Evolutionary conservation across 2,329 filamentous ascomycete species (phyloP).

Genomic region (Xylaria polymorpha): DNA sequence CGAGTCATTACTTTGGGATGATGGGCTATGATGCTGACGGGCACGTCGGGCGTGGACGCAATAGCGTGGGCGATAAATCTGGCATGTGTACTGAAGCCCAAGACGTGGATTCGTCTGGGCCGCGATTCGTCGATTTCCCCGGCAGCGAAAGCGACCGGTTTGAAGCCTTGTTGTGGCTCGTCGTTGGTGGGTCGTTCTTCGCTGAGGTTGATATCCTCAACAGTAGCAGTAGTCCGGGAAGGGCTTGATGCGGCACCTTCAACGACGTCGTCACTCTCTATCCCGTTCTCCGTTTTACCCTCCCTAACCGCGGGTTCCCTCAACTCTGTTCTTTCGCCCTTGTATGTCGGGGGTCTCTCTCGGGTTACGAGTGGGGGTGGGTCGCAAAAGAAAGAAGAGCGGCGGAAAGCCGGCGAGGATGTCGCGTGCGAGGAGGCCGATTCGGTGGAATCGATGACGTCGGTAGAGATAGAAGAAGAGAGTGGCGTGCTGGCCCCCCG

Average conservation of each 20-base stretch:
- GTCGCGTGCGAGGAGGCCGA: slow-evolving; percentile 32
- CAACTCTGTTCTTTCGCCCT: not conserved
- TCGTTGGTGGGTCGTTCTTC: not conserved
- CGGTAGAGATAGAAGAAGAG: slow-evolving; percentile 40
- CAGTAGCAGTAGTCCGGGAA: not conserved
- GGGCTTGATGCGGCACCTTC: not conserved
- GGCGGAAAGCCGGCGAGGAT: slow-evolving; percentile 32
- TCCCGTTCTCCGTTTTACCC: not conserved
- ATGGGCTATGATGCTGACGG: slow-evolving; percentile 72
- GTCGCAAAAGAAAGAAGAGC: slow-evolving; percentile 20
- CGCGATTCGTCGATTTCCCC: not conserved
- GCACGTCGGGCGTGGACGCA: slow-evolving; percentile 66
- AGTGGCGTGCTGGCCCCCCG: slow-evolving; percentile 51
- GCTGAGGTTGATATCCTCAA: not conserved
- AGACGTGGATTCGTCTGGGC: slow-evolving; percentile 63
- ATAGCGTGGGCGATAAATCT: slow-evolving; percentile 75
- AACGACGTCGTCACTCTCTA: not conserved
- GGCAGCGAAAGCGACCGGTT: not conserved
- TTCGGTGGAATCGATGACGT: slow-evolving; percentile 18
- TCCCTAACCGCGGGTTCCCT: too few species aligned
- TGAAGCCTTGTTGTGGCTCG: not conserved
- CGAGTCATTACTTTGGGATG: slow-evolving; percentile 54
- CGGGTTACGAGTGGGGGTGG: not conserved
- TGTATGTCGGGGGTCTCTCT: not conserved
- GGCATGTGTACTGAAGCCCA: slow-evolving; percentile 73